A percentile compares a stretch with the other conserved stretches of the same genome.
These are phyloP conservation scores for Cercospora brassicicola DNA, from an alignment of 2,329 filamentous ascomycete species.

Conservation along the genomic window DNA sequence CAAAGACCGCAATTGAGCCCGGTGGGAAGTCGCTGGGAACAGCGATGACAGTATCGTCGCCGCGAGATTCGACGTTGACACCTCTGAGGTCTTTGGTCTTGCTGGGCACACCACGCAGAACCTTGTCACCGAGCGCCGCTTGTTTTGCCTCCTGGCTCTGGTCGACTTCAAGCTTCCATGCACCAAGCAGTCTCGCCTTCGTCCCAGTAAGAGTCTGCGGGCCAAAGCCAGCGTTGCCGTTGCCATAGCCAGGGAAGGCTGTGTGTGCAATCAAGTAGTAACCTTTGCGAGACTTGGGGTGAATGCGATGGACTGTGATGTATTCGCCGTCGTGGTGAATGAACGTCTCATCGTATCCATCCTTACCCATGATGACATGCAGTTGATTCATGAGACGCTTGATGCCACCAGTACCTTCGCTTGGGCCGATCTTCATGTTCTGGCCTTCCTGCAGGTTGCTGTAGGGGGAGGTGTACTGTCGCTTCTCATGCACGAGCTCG, in stretches of 20 bases:
- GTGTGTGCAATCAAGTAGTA: slow-evolving; percentile 96
- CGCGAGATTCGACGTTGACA: slow-evolving; percentile 69
- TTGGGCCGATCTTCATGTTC: slow-evolving; percentile 63
- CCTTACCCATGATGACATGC: slow-evolving; percentile 91
- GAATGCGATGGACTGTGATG: slow-evolving; percentile 91
- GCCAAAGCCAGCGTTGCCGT: slow-evolving; percentile 76
- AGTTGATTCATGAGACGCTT: slow-evolving; percentile 94
- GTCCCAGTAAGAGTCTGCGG: slow-evolving; percentile 81
- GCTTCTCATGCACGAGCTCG: slow-evolving; percentile 87
- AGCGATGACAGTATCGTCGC: slow-evolving; percentile 73
- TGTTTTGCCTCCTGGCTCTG: slow-evolving; percentile 68
- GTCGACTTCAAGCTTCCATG: slow-evolving; percentile 90
- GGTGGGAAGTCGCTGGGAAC: slow-evolving; percentile 84
- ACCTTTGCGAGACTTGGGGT: slow-evolving; percentile 86
- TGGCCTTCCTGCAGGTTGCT: slow-evolving; percentile 54
- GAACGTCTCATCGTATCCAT: slow-evolving; percentile 91
- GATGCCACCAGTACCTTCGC: slow-evolving; percentile 83
- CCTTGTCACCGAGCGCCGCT: slow-evolving; percentile 66
- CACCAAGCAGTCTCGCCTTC: slow-evolving; percentile 79
- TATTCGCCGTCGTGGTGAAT: slow-evolving; percentile 96
- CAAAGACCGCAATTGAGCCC: slow-evolving; percentile 90
- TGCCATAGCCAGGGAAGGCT: slow-evolving; percentile 86
- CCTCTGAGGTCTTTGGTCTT: slow-evolving; percentile 72
- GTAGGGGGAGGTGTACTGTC: slow-evolving; percentile 76
- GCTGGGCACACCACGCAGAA: slow-evolving; percentile 80